A percentile compares a stretch with the other conserved stretches of the same genome.
These are phyloP conservation scores for Rhododendron henanense DNA, from an alignment of 148 eudicot species.

Conservation along the genomic window DNA sequence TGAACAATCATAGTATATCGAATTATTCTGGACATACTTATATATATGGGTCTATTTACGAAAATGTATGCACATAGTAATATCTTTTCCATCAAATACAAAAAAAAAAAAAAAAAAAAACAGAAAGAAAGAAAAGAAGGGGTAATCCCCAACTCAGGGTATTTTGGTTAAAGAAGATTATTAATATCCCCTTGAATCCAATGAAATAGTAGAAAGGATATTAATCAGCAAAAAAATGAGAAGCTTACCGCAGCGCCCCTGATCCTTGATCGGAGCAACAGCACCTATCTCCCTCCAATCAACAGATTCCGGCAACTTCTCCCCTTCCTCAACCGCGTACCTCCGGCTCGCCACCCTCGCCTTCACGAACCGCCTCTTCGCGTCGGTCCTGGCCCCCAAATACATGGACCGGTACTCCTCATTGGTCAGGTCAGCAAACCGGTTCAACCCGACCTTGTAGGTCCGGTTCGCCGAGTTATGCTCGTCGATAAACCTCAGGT, in stretches of 20 bases:
- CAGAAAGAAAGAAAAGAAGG: too few relatives aligned
- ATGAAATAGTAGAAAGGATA: not conserved
- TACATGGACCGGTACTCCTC: slow-evolving; percentile 64
- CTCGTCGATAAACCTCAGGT: slow-evolving; percentile 63
- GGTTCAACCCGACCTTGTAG: slow-evolving; percentile 68
- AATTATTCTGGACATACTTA: too few relatives aligned
- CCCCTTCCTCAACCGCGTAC: slow-evolving; percentile 43
- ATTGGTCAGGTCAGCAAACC: slow-evolving; percentile 78
- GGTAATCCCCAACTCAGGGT: too few relatives aligned
- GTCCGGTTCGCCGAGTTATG: slow-evolving; percentile 49
- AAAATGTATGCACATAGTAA: too few relatives aligned
- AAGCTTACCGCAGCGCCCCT: slow-evolving; percentile 74
- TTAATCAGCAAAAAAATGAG: not conserved
- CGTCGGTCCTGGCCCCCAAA: slow-evolving; percentile 56
- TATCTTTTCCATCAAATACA: too few relatives aligned
- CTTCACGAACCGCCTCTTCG: slow-evolving; percentile 33
- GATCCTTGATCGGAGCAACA: slow-evolving; percentile 74
- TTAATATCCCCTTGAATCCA: too few relatives aligned
- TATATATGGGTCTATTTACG: too few relatives aligned
- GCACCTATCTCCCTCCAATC: slow-evolving; percentile 84
- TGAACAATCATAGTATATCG: too few relatives aligned
- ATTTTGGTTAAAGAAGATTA: not conserved
- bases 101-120: too few relatives aligned
- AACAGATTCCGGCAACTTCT: slow-evolving; percentile 53
- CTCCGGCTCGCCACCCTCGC: slow-evolving; percentile 42